Evolutionary conservation across 768 basidiomycete species (phyloP).

Genomic region (Brasilioporus rufonigricans): DNA sequence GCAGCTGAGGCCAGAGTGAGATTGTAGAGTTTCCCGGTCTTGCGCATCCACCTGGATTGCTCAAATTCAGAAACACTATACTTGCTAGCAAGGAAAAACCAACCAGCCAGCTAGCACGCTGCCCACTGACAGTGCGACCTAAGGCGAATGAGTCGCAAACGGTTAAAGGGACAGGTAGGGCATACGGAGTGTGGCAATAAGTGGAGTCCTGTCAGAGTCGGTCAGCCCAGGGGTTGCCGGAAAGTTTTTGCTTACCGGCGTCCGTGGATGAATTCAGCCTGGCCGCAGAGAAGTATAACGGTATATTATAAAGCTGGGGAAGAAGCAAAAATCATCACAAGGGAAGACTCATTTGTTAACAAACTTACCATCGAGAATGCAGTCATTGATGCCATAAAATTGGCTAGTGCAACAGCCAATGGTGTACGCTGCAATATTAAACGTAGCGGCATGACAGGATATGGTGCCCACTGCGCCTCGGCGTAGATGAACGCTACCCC

Average conservation of each 20-base stretch:
- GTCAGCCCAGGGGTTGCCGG: constrained; percentile 7
- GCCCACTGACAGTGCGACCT: constrained; percentile 81
- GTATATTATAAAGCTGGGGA: constrained; percentile 76
- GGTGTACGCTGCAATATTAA: constrained; percentile 78
- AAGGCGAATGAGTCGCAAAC: constrained; percentile 17
- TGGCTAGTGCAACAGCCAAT: constrained; percentile 74
- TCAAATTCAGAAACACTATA: constrained; percentile 7
- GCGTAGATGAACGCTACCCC: constrained; percentile 66
- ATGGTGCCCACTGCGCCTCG: constrained; percentile 73
- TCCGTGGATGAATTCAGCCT: constrained; percentile 62
- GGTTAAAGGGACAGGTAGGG: constrained; percentile 1
- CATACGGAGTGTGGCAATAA: constrained; percentile 87
- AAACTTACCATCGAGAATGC: constrained; percentile 73
- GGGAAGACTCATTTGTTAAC: neutral
- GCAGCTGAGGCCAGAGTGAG: constrained; percentile 68
- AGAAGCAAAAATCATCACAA: constrained; percentile 1
- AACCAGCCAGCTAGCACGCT: constrained; percentile 88
- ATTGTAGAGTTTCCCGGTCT: constrained; percentile 80
- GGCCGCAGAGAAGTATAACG: constrained; percentile 87
- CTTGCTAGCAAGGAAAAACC: constrained; percentile 23
- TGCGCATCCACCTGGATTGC: constrained; percentile 69
- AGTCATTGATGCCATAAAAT: constrained; percentile 73
- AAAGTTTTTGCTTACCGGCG: constrained; percentile 53
- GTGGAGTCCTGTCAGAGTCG: constrained; percentile 60
- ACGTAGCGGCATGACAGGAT: constrained; percentile 89